Percentiles rank a stretch among this genome's conserved stretches.
phyloP scores from a whole-genome alignment of 2,329 filamentous ascomycete genomes.

The Colletotrichum sansevieriae region DNA sequence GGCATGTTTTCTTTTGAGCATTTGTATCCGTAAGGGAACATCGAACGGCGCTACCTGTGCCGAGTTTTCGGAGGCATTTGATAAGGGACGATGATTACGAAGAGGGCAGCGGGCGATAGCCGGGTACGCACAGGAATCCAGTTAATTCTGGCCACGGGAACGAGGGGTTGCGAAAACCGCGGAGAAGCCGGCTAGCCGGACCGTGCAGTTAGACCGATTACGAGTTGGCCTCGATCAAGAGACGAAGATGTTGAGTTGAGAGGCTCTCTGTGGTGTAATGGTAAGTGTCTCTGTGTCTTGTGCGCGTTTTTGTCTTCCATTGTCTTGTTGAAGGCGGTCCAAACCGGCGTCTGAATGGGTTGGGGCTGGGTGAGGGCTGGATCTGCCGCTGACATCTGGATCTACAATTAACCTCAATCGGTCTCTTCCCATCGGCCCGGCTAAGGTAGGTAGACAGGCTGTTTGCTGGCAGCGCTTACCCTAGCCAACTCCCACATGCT shows the following conservation, averaged over 20 bases:
- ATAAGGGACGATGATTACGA: constrained; percentile 31
- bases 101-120: constrained; percentile 16
- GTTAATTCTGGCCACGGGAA: constrained; percentile 22
- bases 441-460: constrained; percentile 14
- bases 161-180: constrained; percentile 9
- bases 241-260: neutral
- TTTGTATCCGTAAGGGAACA: neutral
- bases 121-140: constrained; percentile 27
- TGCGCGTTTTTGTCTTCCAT: neutral
- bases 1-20: constrained; percentile 6
- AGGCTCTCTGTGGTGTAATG: neutral
- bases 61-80: constrained; percentile 26
- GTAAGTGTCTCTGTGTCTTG: neutral
- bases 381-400: constrained; percentile 26
- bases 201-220: neutral
- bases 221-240: neutral
- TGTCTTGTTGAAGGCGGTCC: constrained; percentile 10
- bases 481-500: neutral
- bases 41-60: constrained; percentile 22
- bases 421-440: constrained; percentile 28
- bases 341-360: constrained; percentile 20
- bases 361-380: constrained; percentile 16
- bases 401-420: constrained; percentile 16
- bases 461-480: constrained; percentile 6
- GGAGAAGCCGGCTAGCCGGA: constrained; percentile 25